Conservation (phyloP, 805 yeast species). For the Torulaspora delbrueckii region DNA sequence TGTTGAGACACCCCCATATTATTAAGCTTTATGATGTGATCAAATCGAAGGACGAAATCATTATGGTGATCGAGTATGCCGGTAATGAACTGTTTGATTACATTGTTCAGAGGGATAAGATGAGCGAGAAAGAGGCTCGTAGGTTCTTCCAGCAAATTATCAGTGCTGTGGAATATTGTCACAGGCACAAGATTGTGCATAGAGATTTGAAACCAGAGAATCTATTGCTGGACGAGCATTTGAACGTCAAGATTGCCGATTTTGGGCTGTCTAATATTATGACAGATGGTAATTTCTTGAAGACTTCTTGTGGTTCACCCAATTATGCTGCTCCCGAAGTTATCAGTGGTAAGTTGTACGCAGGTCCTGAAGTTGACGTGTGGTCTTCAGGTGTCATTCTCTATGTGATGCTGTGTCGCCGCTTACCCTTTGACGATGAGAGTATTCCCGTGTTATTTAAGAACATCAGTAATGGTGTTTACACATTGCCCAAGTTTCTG, state of each 20-base stretch:
- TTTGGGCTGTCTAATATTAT: slow-evolving; percentile 91
- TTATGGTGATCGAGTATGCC: slow-evolving; percentile 96
- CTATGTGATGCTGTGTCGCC: slow-evolving; percentile 92
- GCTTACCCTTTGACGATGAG: slow-evolving; percentile 94
- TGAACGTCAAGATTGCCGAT: slow-evolving; percentile 94
- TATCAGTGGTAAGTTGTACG: slow-evolving; percentile 87
- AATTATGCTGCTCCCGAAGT: slow-evolving; percentile 98
- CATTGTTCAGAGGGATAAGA: slow-evolving; percentile 87
- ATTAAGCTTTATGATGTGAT: slow-evolving; percentile 93
- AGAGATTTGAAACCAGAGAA: slow-evolving; percentile 96
- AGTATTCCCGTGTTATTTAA: slow-evolving; percentile 91
- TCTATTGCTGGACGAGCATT: slow-evolving; percentile 76
- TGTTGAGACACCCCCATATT: slow-evolving; percentile 92
- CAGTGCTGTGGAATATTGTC: slow-evolving; percentile 95
- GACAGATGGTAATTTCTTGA: slow-evolving; percentile 95
- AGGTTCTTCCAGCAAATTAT: slow-evolving; percentile 94
- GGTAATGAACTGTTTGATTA: slow-evolving; percentile 95
- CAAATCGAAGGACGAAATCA: slow-evolving; percentile 89
- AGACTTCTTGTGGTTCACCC: slow-evolving; percentile 94
- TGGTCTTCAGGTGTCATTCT: slow-evolving; percentile 96
- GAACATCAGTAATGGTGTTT: slow-evolving; percentile 88
- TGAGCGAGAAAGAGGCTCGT: slow-evolving; percentile 88
- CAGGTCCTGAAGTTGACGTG: slow-evolving; percentile 97
- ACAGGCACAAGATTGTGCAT: slow-evolving; percentile 92
- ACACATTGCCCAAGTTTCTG: slow-evolving; percentile 80